phyloP scores from a whole-genome alignment of 441 rosid genomes.

The Aleurites moluccanus region DNA sequence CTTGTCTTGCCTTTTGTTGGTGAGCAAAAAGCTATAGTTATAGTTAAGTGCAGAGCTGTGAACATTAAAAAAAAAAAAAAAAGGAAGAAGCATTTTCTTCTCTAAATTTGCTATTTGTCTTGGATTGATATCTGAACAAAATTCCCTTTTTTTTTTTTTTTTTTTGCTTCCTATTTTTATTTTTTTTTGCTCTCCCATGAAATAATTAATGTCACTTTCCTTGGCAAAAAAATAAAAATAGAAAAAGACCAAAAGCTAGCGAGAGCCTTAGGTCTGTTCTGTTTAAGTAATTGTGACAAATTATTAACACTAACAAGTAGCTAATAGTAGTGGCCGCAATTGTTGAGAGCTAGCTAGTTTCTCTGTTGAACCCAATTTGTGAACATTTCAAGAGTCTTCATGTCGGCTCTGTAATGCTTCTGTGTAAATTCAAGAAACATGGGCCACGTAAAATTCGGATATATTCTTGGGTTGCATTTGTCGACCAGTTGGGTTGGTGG shows the following conservation, averaged over 20 bases:
- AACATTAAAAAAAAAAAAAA: not conserved
- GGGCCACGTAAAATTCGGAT: conserved; percentile 96
- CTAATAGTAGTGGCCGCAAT: too few species aligned
- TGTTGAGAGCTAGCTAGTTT: not conserved
- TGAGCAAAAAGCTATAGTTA: conserved; percentile 8
- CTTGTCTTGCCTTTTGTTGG: not conserved
- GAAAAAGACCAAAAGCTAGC: conserved; percentile 13
- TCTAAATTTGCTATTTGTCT: conserved; percentile 16
- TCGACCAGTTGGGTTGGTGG: conserved; percentile 74
- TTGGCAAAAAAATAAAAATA: not conserved
- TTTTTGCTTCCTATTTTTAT: not conserved
- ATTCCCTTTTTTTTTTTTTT: not conserved
- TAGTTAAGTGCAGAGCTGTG: not conserved
- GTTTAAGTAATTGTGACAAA: not conserved
- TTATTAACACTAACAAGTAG: not conserved
- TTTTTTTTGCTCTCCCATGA: not conserved
- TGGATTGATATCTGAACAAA: conserved; percentile 6
- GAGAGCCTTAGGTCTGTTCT: not conserved
- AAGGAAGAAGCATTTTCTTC: not conserved
- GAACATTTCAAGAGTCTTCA: conserved; percentile 81
- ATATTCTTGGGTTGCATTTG: conserved; percentile 43
- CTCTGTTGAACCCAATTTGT: conserved; percentile 64
- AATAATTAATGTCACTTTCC: conserved; percentile 27
- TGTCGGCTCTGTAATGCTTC: conserved; percentile 97
- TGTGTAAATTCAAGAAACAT: conserved; percentile 88